phyloP scores from a whole-genome alignment of 2,329 filamentous ascomycete genomes.

The Alternaria metachromatica region DNA sequence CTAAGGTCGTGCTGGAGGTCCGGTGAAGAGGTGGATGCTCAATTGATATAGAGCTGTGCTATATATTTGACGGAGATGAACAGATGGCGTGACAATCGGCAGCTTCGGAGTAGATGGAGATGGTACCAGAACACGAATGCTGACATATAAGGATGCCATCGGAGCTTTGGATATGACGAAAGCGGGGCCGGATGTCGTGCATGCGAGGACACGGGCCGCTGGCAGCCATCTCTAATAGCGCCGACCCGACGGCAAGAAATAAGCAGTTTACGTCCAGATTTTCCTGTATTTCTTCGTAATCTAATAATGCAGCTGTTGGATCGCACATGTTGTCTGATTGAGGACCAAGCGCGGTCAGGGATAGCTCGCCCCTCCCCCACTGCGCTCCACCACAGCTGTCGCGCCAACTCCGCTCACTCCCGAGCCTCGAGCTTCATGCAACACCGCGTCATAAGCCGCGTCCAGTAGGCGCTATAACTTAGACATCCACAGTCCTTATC shows the following conservation, averaged over 20 bases:
- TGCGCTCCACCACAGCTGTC: slow-evolving; percentile 17
- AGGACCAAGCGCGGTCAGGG: background rate
- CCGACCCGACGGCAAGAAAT: background rate
- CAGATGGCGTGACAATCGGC: background rate
- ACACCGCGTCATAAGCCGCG: slow-evolving; percentile 3
- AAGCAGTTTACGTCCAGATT: no score
- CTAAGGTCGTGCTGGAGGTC: background rate
- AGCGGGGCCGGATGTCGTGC: slow-evolving; percentile 12
- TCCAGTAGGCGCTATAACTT: background rate
- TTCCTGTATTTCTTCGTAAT: background rate
- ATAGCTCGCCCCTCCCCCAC: slow-evolving; percentile 19
- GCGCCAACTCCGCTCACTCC: slow-evolving; percentile 27
- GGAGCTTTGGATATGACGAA: slow-evolving; percentile 30
- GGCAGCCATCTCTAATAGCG: background rate
- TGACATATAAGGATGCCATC: slow-evolving; percentile 21
- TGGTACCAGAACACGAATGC: slow-evolving; percentile 25
- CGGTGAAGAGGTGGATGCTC: background rate
- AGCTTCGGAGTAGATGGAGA: background rate
- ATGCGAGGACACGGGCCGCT: background rate
- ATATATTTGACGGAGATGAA: background rate
- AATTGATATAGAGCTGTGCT: background rate
- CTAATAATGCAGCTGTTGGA: background rate
- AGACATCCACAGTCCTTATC: background rate
- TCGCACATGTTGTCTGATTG: background rate
- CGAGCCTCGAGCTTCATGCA: slow-evolving; percentile 15